Percentiles rank a stretch among this genome's conserved stretches.
phyloP scores from a whole-genome alignment of 1,139 yeast species.

The Saccharomycopsis crataegensis region DNA sequence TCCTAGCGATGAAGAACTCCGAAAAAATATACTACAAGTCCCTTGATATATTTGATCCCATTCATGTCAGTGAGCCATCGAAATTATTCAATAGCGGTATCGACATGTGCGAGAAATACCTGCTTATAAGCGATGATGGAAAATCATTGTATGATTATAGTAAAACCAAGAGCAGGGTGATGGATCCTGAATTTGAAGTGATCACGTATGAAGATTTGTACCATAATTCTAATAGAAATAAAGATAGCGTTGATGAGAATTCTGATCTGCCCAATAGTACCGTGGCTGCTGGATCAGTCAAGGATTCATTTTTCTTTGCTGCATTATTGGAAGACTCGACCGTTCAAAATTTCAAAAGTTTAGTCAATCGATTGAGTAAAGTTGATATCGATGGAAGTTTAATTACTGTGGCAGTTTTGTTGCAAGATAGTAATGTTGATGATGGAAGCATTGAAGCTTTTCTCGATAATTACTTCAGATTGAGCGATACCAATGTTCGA shows the following conservation, averaged over 20 bases:
- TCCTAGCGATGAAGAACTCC: not conserved
- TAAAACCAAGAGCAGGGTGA: not conserved
- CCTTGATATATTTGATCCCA: not conserved
- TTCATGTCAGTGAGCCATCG: not conserved
- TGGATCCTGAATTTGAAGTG: not conserved
- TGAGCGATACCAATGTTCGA: not conserved
- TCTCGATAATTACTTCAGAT: conserved; percentile 13
- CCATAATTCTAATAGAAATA: too few relatives aligned
- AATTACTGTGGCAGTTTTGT: conserved; percentile 3
- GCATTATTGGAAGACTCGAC: not conserved
- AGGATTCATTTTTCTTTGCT: not conserved
- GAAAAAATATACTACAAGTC: not conserved
- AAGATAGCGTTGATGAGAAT: too few relatives aligned
- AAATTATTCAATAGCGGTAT: not conserved
- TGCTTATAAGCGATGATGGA: not conserved
- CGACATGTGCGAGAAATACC: not conserved
- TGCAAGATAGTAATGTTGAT: not conserved
- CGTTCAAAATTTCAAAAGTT: conserved; percentile 6
- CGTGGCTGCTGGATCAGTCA: not conserved
- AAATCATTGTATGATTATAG: not conserved
- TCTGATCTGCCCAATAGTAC: too few relatives aligned
- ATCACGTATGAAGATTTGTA: not conserved
- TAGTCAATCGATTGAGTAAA: conserved; percentile 2
- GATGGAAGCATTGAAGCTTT: conserved; percentile 11
- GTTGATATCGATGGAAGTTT: not conserved